Percentiles rank a stretch among this genome's conserved stretches.
These are phyloP conservation scores for Fusarium palustre DNA, from an alignment of 2,329 filamentous ascomycete genomes.

Conservation along the genomic window DNA sequence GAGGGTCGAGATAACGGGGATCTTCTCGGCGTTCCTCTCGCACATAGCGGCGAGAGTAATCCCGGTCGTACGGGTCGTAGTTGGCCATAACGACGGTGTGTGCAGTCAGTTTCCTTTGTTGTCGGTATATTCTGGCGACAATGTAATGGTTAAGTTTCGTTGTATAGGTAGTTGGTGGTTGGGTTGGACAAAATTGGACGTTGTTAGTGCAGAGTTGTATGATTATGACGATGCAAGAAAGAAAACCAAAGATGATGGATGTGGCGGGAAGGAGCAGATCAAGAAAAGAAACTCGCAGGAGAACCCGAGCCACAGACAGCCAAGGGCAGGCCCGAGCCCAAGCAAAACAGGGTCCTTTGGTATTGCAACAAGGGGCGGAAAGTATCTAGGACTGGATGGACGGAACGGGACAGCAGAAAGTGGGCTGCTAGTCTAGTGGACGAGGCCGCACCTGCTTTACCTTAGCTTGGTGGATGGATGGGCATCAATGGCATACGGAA, in stretches of 20 bases:
- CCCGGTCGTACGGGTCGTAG: slow-evolving; percentile 68
- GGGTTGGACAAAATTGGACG: not conserved
- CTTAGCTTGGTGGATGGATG: slow-evolving; percentile 33
- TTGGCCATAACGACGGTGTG: slow-evolving; percentile 52
- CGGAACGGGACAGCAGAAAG: slow-evolving; percentile 14
- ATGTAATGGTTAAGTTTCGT: slow-evolving; percentile 2
- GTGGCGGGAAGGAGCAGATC: slow-evolving; percentile 22
- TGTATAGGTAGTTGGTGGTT: not conserved
- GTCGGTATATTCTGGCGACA: slow-evolving; percentile 6
- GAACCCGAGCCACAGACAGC: slow-evolving; percentile 32
- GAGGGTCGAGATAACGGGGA: slow-evolving; percentile 65
- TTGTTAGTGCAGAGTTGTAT: slow-evolving; percentile 9
- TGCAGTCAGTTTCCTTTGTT: slow-evolving; percentile 1
- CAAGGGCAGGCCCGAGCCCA: slow-evolving; percentile 8
- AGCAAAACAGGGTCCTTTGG: slow-evolving; percentile 42
- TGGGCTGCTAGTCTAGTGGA: slow-evolving; percentile 24
- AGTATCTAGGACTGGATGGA: slow-evolving; percentile 9
- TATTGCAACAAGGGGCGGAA: slow-evolving; percentile 24
- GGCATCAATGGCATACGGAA: slow-evolving; percentile 39
- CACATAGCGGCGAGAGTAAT: slow-evolving; percentile 64
- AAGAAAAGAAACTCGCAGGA: slow-evolving; percentile 26
- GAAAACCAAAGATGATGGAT: slow-evolving; percentile 23
- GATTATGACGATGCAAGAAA: slow-evolving; percentile 22
- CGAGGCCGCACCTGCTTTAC: slow-evolving; percentile 17
- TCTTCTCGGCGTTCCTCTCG: slow-evolving; percentile 66